These are phyloP conservation scores for Trichoderma simmonsii DNA, from an alignment of 2,329 filamentous ascomycete species.

Conservation along the genomic window DNA sequence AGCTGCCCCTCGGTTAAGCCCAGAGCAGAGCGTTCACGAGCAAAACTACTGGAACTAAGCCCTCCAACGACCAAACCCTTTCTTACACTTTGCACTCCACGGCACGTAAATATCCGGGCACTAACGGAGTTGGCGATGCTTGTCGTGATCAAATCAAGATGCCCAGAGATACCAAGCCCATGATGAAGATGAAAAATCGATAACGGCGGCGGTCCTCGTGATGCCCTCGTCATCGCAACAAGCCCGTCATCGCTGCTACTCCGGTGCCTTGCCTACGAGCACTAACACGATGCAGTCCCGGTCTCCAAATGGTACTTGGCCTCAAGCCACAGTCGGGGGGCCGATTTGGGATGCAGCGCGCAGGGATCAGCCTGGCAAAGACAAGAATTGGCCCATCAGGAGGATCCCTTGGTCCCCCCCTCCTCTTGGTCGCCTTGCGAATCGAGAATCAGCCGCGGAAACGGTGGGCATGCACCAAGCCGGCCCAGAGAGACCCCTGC, in stretches of 20 bases:
- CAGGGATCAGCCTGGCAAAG: conserved; percentile 14
- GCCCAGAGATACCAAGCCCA: not conserved
- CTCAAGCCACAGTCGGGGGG: conserved; percentile 13
- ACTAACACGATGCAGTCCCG: not conserved
- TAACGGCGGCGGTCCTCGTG: not conserved
- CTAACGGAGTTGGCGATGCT: not conserved
- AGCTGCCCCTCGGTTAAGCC: not conserved
- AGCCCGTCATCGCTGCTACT: not conserved
- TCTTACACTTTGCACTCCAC: not conserved
- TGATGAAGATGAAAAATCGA: not conserved
- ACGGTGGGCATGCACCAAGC: conserved; percentile 15
- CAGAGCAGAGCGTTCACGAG: not conserved
- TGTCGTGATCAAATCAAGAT: not conserved
- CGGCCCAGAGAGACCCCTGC: conserved; percentile 8
- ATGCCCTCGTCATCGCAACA: not conserved
- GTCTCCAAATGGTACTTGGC: not conserved
- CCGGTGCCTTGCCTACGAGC: not conserved
- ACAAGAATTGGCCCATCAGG: conserved; percentile 6
- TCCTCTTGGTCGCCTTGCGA: conserved; percentile 7
- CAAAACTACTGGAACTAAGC: not conserved
- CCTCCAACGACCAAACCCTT: not conserved
- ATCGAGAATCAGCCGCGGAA: conserved; percentile 16
- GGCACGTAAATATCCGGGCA: not conserved
- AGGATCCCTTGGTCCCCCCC: not conserved
- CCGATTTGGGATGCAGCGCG: conserved; percentile 10